Evolutionary conservation across 2,329 filamentous ascomycete species (phyloP), one percentile per base, ranked within the genome.

Genomic region (Exophiala sideris): DNA sequence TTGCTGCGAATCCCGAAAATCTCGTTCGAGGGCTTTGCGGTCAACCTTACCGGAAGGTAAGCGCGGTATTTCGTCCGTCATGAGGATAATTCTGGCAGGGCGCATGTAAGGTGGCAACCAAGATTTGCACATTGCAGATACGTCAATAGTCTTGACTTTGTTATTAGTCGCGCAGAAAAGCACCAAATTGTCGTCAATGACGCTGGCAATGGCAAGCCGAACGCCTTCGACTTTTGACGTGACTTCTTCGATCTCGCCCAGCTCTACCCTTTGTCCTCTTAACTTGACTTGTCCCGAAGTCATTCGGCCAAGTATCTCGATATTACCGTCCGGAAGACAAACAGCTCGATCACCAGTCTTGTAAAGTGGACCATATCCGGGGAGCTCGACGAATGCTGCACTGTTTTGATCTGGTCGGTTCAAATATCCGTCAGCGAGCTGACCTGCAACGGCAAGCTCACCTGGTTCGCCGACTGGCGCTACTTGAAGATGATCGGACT

Each of bases 61-160:
- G 48, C 86, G 83, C 1, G 90, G 90, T 52, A 96, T 85, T 7
- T 79, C 74, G 0, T 76, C 61, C 58, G 87, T 71, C 1, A 87
- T 65, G 9, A 64, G 16, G 0, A 89, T 69, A 20, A 95, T 73
- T 57, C 95, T 87, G 3, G 81, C 79, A 0, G 91, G 91, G 1
- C 95, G 72, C 91, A 96, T 96, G 66, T 86, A 94, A 3, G 78
- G 76, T 0, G 91, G 89, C 1, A 96, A 76, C 89, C 90, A 95
- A 47, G 78, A 76, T 47, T 77, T 78, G 69, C 89, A 95, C 3
- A 76, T 79, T 12, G 76, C 66, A 32, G 81, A 65, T 9, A 95
- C 73, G 24, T 68, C 67, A 33, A 67, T 69, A 14, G 71, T 72
- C 54, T 74, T 63, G 5, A 67, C 65, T 5, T 64, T 59, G 2